Evolutionary conservation across 129 eudicot genomes (phyloP).

Genomic region (Escallonia rubra): DNA sequence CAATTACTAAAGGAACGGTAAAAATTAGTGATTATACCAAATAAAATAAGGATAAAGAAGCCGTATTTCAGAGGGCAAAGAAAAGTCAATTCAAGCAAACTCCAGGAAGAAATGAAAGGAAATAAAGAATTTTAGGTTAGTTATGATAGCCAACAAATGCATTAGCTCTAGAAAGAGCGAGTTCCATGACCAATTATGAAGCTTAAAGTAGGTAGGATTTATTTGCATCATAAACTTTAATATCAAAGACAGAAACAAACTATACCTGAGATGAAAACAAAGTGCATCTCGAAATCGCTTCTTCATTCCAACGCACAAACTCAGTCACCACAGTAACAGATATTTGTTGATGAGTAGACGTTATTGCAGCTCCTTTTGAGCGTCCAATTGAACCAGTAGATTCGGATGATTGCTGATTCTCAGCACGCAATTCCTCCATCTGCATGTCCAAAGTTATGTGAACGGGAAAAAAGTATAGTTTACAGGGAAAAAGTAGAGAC

Average conservation of each 20-base stretch:
- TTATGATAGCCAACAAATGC: too few species aligned
- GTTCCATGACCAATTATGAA: too few species aligned
- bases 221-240: too few species aligned
- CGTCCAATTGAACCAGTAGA: conserved; percentile 88
- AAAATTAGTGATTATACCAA: background rate
- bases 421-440: conserved; percentile 93
- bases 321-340: conserved; percentile 98
- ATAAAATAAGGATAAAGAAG: too few species aligned
- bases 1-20: background rate
- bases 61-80: too few species aligned
- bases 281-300: conserved; percentile 85
- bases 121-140: too few species aligned
- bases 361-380: conserved; percentile 82
- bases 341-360: conserved; percentile 86
- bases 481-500: too few species aligned
- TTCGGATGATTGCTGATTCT: conserved; percentile 70
- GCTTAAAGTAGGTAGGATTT: too few species aligned
- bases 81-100: too few species aligned
- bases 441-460: conserved; percentile 19
- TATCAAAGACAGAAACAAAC: background rate
- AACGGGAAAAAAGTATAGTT: background rate
- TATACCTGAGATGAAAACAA: conserved; percentile 88
- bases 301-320: conserved; percentile 99
- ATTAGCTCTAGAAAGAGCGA: too few species aligned
- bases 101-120: too few species aligned